Conservation (phyloP, 2,329 filamentous ascomycete species). For the Fusarium camptoceras region DNA sequence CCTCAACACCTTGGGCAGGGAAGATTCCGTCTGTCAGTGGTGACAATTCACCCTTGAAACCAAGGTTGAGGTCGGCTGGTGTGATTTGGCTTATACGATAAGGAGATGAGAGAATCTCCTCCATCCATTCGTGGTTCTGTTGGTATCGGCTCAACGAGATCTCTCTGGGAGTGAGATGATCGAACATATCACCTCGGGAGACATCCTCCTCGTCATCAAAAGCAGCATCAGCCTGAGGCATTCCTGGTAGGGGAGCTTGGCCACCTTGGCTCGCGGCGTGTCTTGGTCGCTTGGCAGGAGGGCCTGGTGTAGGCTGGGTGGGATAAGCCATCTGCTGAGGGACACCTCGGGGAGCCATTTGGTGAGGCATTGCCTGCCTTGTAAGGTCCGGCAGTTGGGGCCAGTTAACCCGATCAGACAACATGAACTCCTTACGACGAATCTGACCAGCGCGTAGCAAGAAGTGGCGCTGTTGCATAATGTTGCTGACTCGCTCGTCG, state of each 20-base stretch:
- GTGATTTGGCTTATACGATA: constrained; percentile 88
- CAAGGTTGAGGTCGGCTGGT: constrained; percentile 87
- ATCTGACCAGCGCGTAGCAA: constrained; percentile 83
- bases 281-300: constrained; percentile 67
- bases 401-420: constrained; percentile 90
- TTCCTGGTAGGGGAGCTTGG: constrained; percentile 54
- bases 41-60: constrained; percentile 84
- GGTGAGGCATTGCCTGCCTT: constrained; percentile 63
- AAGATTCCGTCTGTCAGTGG: constrained; percentile 88
- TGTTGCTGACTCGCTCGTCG: constrained; percentile 68
- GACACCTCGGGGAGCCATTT: constrained; percentile 60
- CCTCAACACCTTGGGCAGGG: constrained; percentile 69
- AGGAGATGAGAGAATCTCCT: constrained; percentile 92
- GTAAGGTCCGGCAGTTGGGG: constrained; percentile 76
- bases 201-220: constrained; percentile 93
- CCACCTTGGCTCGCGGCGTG: constrained; percentile 58
- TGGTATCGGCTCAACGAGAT: constrained; percentile 88
- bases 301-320: constrained; percentile 61
- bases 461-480: constrained; percentile 71
- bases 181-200: constrained; percentile 87
- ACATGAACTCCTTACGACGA: constrained; percentile 92
- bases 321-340: constrained; percentile 74
- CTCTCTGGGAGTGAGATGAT: constrained; percentile 88
- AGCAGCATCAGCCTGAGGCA: constrained; percentile 55
- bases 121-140: constrained; percentile 99